Evolutionary conservation across 192 early-diverging fungal species (phyloP).

Genomic region (Backusella luteola): DNA sequence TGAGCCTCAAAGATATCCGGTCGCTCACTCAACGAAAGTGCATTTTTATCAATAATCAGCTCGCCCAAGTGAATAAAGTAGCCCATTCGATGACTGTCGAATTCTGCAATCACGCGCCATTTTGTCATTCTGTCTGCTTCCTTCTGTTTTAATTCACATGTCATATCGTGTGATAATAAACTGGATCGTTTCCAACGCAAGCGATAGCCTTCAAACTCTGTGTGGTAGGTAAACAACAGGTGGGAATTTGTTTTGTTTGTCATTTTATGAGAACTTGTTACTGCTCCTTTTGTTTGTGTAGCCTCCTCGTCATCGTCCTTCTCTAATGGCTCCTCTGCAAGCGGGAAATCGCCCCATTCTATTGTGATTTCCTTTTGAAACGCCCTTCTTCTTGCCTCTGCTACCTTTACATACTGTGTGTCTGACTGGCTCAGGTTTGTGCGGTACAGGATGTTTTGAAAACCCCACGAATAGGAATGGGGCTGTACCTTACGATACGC

Average conservation of each 20-base stretch:
- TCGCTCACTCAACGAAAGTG: slow-evolving; percentile 5
- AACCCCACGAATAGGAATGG: slow-evolving; percentile 42
- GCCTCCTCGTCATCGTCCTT: slow-evolving; percentile 6
- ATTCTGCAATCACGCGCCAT: slow-evolving; percentile 26
- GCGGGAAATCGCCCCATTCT: slow-evolving; percentile 19
- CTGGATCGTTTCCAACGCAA: slow-evolving; percentile 33
- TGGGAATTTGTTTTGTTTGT: slow-evolving; percentile 19
- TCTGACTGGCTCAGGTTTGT: neutral
- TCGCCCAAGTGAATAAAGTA: slow-evolving; percentile 32
- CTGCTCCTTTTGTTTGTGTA: neutral
- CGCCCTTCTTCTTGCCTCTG: slow-evolving; percentile 28
- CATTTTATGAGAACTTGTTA: slow-evolving; percentile 9
- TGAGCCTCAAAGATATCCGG: slow-evolving; percentile 24
- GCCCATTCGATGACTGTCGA: slow-evolving; percentile 37
- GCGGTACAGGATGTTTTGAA: slow-evolving; percentile 33
- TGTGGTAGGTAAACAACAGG: slow-evolving; percentile 29
- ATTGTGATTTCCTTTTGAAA: slow-evolving; percentile 37
- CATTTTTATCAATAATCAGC: slow-evolving; percentile 20
- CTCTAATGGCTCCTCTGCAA: neutral
- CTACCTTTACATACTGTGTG: slow-evolving; percentile 17
- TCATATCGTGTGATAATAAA: slow-evolving; percentile 32
- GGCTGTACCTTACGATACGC: slow-evolving; percentile 30
- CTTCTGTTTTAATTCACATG: slow-evolving; percentile 19
- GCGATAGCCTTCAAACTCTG: slow-evolving; percentile 18
- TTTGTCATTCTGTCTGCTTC: neutral